Percentiles rank a stretch among this genome's conserved stretches.
Evolutionary conservation across 2,329 filamentous ascomycete species (phyloP).

Genomic region (Pezicula neosporulosa): DNA sequence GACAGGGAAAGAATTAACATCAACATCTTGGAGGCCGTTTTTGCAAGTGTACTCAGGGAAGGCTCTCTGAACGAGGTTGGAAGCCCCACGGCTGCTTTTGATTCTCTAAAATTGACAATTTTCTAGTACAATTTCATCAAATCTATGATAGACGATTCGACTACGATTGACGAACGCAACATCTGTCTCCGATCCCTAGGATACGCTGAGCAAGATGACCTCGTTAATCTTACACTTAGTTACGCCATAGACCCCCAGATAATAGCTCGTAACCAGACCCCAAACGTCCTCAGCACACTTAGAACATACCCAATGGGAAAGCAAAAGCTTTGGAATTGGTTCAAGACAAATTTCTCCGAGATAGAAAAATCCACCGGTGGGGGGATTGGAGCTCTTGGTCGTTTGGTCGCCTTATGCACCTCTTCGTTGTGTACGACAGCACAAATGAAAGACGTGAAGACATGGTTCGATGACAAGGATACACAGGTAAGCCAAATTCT

Average conservation of each 20-base stretch:
- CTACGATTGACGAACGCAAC: conserved; percentile 2
- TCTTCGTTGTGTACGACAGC: not conserved
- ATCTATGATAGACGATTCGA: not conserved
- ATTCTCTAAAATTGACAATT: not conserved
- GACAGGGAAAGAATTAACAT: conserved; percentile 11
- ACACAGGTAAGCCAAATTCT: conserved; percentile 1
- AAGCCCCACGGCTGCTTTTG: not conserved
- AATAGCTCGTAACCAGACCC: not conserved
- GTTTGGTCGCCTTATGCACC: conserved; percentile 1
- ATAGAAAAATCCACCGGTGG: not conserved
- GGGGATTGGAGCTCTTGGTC: not conserved
- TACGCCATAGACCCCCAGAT: conserved; percentile 1
- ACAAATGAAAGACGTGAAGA: conserved; percentile 8
- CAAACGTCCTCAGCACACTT: conserved; percentile 1
- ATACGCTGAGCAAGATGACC: not conserved
- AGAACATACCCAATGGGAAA: conserved; percentile 2
- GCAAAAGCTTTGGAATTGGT: conserved; percentile 9
- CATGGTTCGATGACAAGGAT: conserved; percentile 6
- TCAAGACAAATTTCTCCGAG: not conserved
- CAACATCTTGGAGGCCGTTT: conserved; percentile 9
- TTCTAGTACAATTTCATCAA: conserved; percentile 5
- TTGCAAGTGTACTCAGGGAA: conserved; percentile 7
- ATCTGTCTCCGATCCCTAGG: conserved; percentile 5
- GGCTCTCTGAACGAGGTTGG: conserved; percentile 4
- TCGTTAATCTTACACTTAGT: conserved; percentile 5